These are phyloP conservation scores for Incumbomyces lentus DNA, from an alignment of 2,329 filamentous ascomycete genomes.

Conservation along the genomic window DNA sequence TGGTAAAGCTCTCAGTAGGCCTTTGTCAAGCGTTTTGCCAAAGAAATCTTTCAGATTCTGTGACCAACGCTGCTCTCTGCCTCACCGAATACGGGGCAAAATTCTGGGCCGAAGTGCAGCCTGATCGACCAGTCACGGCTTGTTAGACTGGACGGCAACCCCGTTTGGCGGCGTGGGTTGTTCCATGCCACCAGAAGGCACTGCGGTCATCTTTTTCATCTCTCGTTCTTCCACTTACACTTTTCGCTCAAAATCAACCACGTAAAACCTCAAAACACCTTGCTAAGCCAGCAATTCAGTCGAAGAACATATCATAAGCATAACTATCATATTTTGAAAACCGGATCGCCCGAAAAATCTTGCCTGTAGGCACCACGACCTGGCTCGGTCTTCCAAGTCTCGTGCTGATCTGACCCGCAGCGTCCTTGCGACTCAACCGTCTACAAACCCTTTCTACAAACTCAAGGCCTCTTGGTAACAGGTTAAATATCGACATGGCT, in stretches of 20 bases:
- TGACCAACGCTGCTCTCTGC: neutral
- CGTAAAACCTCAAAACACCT: neutral
- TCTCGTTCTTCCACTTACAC: slow-evolving; percentile 5
- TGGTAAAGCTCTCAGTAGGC: neutral
- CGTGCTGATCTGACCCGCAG: neutral
- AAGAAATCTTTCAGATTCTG: neutral
- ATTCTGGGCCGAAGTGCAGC: neutral
- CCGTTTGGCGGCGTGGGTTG: neutral
- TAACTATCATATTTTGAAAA: neutral
- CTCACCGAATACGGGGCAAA: neutral
- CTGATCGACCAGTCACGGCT: slow-evolving; percentile 4
- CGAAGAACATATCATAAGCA: neutral
- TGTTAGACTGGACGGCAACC: neutral
- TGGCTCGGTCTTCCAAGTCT: too few relatives aligned
- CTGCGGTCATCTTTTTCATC: slow-evolving; percentile 5
- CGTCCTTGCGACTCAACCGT: neutral
- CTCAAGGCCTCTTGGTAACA: too few relatives aligned
- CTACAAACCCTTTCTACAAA: too few relatives aligned
- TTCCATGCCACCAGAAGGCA: slow-evolving; percentile 6
- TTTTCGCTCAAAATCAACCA: slow-evolving; percentile 6
- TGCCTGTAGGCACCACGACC: neutral
- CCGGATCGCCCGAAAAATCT: neutral
- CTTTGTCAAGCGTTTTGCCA: neutral
- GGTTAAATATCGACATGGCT: slow-evolving; percentile 30
- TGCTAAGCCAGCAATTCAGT: neutral